phyloP scores from a whole-genome alignment of 208 protist genomes.

The Herpetomonas tarakana region DNA sequence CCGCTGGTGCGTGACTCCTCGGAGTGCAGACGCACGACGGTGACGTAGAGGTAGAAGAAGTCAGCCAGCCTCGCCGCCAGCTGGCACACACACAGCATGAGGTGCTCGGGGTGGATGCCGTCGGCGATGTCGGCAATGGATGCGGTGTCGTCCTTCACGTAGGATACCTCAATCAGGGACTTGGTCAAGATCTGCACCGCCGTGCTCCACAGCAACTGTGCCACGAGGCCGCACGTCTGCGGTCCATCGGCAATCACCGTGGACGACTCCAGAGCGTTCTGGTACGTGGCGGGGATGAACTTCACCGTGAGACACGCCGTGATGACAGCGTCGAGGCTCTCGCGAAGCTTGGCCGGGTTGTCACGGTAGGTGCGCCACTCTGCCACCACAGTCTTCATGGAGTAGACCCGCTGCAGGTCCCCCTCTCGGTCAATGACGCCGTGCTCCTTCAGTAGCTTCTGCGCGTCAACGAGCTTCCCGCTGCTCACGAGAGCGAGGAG shows the following conservation, averaged over 20 bases:
- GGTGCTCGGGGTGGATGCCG: conserved; percentile 71
- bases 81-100: conserved; percentile 68
- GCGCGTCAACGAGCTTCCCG: conserved; percentile 66
- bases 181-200: conserved; percentile 69
- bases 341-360: conserved; percentile 30
- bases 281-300: conserved; percentile 73
- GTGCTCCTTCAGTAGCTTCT: conserved; percentile 45
- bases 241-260: conserved; percentile 22
- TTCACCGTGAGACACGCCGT: conserved; percentile 58
- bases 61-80: conserved; percentile 73
- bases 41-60: conserved; percentile 70
- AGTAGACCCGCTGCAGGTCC: conserved; percentile 38
- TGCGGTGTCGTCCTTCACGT: conserved; percentile 58
- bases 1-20: conserved; percentile 22
- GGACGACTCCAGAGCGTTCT: conserved; percentile 58
- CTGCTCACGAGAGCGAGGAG: conserved; percentile 54
- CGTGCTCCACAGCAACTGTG: conserved; percentile 55
- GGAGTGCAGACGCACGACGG: conserved; percentile 49
- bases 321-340: conserved; percentile 49
- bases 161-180: conserved; percentile 70
- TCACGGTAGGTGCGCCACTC: conserved; percentile 72
- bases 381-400: conserved; percentile 58
- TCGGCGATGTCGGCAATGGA: conserved; percentile 63
- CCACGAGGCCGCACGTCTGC: conserved; percentile 41
- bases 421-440: conserved; percentile 52